These are phyloP conservation scores for Cyclostephanos invisitatus DNA, from an alignment of 108 stramenopile genomes.

Conservation along the genomic window DNA sequence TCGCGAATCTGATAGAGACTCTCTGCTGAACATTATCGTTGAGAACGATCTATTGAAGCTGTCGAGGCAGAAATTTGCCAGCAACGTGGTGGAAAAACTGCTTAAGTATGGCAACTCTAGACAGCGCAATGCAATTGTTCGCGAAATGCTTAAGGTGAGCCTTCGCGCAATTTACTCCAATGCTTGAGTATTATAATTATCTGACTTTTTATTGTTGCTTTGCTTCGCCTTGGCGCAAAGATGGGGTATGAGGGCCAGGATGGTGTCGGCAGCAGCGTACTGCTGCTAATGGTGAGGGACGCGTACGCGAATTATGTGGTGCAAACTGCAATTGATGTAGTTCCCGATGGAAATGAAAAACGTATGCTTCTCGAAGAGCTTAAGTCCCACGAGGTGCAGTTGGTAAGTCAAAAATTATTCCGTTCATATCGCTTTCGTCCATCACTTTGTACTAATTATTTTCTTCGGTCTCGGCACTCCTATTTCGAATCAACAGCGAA, in stretches of 20 bases:
- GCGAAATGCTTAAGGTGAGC: slow-evolving; percentile 78
- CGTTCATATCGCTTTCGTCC: background rate
- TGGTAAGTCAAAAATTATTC: slow-evolving; percentile 55
- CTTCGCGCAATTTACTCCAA: background rate
- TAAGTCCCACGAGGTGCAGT: slow-evolving; percentile 66
- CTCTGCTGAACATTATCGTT: slow-evolving; percentile 74
- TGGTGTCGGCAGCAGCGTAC: slow-evolving; percentile 63
- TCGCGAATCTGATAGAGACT: slow-evolving; percentile 76
- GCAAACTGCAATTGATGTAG: slow-evolving; percentile 86
- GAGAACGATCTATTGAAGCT: slow-evolving; percentile 81
- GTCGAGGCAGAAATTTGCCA: slow-evolving; percentile 97
- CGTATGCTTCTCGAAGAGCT: slow-evolving; percentile 68
- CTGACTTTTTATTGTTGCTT: slow-evolving; percentile 21
- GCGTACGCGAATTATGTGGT: slow-evolving; percentile 97
- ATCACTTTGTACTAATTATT: background rate
- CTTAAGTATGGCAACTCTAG: slow-evolving; percentile 88
- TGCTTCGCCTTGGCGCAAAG: slow-evolving; percentile 48
- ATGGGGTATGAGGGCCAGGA: slow-evolving; percentile 43
- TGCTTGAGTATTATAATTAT: background rate
- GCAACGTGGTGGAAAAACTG: slow-evolving; percentile 96
- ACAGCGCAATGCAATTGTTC: slow-evolving; percentile 77
- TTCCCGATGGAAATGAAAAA: slow-evolving; percentile 76
- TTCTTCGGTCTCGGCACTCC: background rate
- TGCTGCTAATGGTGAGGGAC: slow-evolving; percentile 94
- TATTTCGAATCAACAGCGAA: slow-evolving; percentile 52